These are phyloP conservation scores for Boletellus sp. DNA, from an alignment of 768 basidiomycete species.

Conservation along the genomic window DNA sequence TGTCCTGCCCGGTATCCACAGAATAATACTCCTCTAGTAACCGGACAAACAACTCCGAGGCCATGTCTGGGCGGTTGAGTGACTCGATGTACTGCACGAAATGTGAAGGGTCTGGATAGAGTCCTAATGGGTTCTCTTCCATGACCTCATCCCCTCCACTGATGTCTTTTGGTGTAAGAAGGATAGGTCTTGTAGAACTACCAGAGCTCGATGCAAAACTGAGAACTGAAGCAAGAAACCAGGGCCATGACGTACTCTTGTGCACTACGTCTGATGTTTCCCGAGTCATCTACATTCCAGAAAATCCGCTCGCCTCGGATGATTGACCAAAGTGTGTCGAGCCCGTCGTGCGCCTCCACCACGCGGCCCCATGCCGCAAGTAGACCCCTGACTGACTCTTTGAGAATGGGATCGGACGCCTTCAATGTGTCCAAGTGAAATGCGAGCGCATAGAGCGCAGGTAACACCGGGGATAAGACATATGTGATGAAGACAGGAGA, in stretches of 20 bases:
- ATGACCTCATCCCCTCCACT: constrained; percentile 36
- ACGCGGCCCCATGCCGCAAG: constrained; percentile 76
- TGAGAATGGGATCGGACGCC: constrained; percentile 61
- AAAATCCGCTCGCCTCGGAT: constrained; percentile 45
- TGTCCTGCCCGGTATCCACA: constrained; percentile 16
- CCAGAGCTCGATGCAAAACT: constrained; percentile 3
- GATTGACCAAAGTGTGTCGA: constrained; percentile 57
- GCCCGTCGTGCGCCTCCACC: constrained; percentile 47
- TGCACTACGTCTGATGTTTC: constrained; percentile 39
- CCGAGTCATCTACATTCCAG: constrained; percentile 58
- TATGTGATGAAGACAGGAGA: constrained; percentile 62
- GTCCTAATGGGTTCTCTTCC: constrained; percentile 52
- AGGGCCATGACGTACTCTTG: constrained; percentile 39
- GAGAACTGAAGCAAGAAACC: background rate
- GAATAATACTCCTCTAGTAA: constrained; percentile 66
- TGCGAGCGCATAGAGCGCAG: constrained; percentile 62
- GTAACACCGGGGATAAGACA: constrained; percentile 65
- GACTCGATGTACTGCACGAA: constrained; percentile 64
- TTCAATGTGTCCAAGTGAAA: constrained; percentile 51
- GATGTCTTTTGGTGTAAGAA: constrained; percentile 53
- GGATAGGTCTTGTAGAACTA: constrained; percentile 31
- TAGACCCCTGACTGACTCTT: constrained; percentile 55
- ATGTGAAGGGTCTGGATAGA: constrained; percentile 73
- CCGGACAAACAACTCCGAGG: constrained; percentile 69
- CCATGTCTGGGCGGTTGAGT: constrained; percentile 64